phyloP scores from a whole-genome alignment of 2,329 filamentous ascomycete genomes.

The Xylariales sp. region DNA sequence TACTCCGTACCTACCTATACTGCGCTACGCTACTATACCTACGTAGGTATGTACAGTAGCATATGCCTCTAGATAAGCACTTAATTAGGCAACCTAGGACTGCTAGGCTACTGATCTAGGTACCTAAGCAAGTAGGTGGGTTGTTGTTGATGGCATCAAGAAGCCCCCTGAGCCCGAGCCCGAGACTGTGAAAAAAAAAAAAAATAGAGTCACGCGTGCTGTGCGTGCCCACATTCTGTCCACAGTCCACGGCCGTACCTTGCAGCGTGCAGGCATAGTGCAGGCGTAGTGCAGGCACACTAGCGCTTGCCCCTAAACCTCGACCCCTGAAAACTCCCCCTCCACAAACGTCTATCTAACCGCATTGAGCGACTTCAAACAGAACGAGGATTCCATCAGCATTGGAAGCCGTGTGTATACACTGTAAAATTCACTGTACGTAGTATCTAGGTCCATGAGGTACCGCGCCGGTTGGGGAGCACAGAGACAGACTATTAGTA shows the following conservation, averaged over 20 bases:
- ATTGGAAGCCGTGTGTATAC: no score
- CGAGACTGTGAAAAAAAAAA: conserved; percentile 12
- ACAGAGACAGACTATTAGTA: no score
- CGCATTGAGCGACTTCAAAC: conserved; percentile 40
- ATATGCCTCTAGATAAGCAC: no score
- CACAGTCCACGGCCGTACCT: conserved; percentile 39
- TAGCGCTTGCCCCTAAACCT: conserved; percentile 29
- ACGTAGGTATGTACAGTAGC: no score
- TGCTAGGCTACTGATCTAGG: no score
- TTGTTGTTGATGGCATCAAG: not conserved
- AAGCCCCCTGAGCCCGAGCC: conserved; percentile 6
- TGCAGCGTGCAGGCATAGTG: conserved; percentile 39
- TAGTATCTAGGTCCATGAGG: no score
- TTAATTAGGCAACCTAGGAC: not conserved
- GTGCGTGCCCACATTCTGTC: not conserved
- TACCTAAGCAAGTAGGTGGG: no score
- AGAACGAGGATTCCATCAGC: conserved; percentile 27
- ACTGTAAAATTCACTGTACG: not conserved
- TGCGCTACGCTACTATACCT: no score
- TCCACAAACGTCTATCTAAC: conserved; percentile 44
- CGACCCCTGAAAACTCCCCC: conserved; percentile 37
- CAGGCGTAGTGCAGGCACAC: no score
- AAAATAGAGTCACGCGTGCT: conserved; percentile 41
- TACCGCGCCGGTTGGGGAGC: no score
- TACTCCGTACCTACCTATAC: not conserved